Conservation (phyloP, 148 eudicot species). For the Chenopodium suecicum region DNA sequence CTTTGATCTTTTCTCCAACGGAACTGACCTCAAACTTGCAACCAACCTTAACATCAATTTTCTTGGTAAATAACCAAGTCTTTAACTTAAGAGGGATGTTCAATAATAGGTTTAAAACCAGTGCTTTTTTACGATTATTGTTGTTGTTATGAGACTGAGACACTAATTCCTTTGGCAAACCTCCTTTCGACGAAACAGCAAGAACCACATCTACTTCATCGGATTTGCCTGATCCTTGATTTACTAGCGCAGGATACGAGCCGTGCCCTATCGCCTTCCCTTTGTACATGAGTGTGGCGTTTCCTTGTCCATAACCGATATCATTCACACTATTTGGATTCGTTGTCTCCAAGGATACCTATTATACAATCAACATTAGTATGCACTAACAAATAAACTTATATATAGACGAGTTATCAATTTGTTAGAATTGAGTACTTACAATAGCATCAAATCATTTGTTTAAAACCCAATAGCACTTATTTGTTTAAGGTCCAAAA, state of each 20-base stretch:
- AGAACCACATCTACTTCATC: constrained; percentile 29
- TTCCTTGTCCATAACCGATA: constrained; percentile 34
- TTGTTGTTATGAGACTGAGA: constrained; percentile 9
- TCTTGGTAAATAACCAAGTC: constrained; percentile 35
- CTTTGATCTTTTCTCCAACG: constrained; percentile 14
- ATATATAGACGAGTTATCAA: no score
- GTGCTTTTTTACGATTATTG: constrained; percentile 9
- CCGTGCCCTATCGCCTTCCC: constrained; percentile 43
- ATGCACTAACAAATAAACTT: no score
- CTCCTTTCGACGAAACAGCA: constrained; percentile 8
- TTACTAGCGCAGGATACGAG: constrained; percentile 23
- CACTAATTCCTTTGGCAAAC: constrained; percentile 35
- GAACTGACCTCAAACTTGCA: constrained; percentile 51
- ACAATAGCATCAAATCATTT: no score
- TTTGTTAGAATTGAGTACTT: no score
- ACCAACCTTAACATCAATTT: constrained; percentile 20
- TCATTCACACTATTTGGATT: constrained; percentile 48
- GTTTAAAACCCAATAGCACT: no score
- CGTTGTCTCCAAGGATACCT: constrained; percentile 29
- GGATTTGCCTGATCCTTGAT: constrained; percentile 21
- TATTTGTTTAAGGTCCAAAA: no score
- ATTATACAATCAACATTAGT: background rate
- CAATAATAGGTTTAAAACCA: constrained; percentile 27
- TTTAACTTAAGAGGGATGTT: constrained; percentile 38
- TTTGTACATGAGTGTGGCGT: constrained; percentile 27